Evolutionary conservation across 2,329 filamentous ascomycete species (phyloP).

Genomic region (Coniochaeta ligniaria): DNA sequence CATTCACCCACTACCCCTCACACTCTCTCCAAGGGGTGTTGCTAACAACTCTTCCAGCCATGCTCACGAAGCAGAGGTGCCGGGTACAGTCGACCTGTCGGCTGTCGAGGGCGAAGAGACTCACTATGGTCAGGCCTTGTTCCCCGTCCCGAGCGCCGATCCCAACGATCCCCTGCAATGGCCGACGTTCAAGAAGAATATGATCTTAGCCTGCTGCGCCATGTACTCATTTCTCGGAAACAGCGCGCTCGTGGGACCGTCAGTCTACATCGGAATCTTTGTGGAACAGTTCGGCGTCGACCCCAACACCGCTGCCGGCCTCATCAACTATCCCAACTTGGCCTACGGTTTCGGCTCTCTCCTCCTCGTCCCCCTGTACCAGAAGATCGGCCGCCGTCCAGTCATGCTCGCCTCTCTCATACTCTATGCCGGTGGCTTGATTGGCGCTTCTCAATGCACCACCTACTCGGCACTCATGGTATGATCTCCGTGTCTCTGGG

Average conservation of each 20-base stretch:
- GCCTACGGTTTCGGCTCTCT: conserved; percentile 44
- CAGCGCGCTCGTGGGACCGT: conserved; percentile 42
- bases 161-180: conserved; percentile 46
- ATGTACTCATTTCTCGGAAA: conserved; percentile 50
- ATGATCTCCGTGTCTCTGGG: neutral
- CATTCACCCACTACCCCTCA: neutral
- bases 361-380: conserved; percentile 45
- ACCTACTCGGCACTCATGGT: conserved; percentile 25
- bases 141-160: conserved; percentile 49
- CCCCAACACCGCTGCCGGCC: conserved; percentile 38
- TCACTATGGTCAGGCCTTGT: conserved; percentile 49
- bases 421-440: conserved; percentile 25
- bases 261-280: conserved; percentile 47
- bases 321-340: conserved; percentile 52
- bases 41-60: conserved; percentile 28
- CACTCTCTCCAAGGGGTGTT: neutral
- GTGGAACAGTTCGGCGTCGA: conserved; percentile 40
- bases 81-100: conserved; percentile 48
- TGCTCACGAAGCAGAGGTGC: conserved; percentile 47
- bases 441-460: conserved; percentile 23
- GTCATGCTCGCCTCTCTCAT: conserved; percentile 29
- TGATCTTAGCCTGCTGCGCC: conserved; percentile 44
- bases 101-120: conserved; percentile 32
- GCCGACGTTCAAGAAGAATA: conserved; percentile 44
- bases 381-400: conserved; percentile 31